phyloP scores from a whole-genome alignment of 164 flowering plant species.

The Tetrastigma voinierianum region DNA sequence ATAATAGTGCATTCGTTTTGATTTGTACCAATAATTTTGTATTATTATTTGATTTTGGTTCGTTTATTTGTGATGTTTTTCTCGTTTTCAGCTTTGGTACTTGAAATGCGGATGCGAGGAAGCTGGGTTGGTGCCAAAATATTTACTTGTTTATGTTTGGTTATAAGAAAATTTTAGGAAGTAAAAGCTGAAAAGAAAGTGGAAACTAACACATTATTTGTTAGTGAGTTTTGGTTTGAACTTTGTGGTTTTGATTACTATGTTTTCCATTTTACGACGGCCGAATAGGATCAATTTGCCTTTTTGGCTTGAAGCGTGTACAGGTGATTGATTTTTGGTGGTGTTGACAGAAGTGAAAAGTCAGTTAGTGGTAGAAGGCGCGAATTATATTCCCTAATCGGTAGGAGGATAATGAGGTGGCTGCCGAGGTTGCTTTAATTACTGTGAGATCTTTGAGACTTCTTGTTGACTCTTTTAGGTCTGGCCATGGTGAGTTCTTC shows the following conservation, averaged over 20 bases:
- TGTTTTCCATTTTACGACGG: neutral
- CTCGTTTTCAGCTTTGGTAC: neutral
- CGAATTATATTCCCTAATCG: constrained; percentile 4
- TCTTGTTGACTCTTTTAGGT: constrained; percentile 58
- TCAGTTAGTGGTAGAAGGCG: constrained; percentile 13
- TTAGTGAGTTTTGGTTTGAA: too few relatives aligned
- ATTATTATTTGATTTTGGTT: neutral
- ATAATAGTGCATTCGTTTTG: too few relatives aligned
- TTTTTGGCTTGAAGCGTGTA: neutral
- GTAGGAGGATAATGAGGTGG: constrained; percentile 41
- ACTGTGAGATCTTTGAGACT: constrained; percentile 75
- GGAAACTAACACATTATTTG: too few relatives aligned
- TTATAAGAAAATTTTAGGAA: neutral
- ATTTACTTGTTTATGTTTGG: neutral
- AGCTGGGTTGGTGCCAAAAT: neutral
- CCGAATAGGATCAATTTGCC: neutral
- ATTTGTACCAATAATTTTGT: too few relatives aligned
- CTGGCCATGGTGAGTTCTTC: constrained; percentile 76
- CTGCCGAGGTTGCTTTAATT: constrained; percentile 29
- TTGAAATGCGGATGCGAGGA: neutral
- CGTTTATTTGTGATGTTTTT: neutral
- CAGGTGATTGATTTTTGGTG: neutral
- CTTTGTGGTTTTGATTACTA: too few relatives aligned
- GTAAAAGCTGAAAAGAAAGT: neutral
- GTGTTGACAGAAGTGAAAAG: constrained; percentile 2